Conservation (phyloP, 768 basidiomycete genomes). For the Leccinum fibrillosum region DNA sequence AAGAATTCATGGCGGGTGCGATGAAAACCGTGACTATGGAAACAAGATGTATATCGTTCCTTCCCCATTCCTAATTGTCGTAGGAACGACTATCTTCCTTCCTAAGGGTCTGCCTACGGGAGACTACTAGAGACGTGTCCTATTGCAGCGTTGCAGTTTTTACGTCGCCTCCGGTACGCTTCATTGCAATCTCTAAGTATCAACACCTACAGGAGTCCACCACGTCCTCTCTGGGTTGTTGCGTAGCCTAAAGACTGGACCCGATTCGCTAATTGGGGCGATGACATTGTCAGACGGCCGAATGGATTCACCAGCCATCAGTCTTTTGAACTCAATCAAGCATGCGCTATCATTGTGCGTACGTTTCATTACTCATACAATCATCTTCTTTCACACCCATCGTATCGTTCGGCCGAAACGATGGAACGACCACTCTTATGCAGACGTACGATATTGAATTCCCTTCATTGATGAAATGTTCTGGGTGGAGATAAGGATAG, state of each 20-base stretch:
- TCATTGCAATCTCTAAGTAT: neutral
- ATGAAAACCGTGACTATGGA: slow-evolving; percentile 35
- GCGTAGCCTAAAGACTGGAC: no score
- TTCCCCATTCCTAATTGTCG: neutral
- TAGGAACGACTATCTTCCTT: no score
- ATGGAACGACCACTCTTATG: neutral
- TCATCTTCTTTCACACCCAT: neutral
- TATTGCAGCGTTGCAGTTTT: slow-evolving; percentile 14
- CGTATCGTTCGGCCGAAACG: neutral
- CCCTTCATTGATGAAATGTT: neutral
- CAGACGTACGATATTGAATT: neutral
- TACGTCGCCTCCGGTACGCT: slow-evolving; percentile 27
- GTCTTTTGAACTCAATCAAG: no score
- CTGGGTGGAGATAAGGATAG: neutral
- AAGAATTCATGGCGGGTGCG: slow-evolving; percentile 35
- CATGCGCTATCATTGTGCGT: neutral
- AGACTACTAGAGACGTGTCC: no score
- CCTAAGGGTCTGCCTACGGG: no score
- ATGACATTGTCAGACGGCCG: no score
- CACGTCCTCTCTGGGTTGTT: no score
- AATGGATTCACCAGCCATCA: no score
- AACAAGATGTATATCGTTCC: slow-evolving; percentile 29
- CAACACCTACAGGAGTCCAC: no score
- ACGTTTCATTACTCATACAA: slow-evolving; percentile 9
- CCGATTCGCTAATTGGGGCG: no score